Evolutionary conservation across 2,329 filamentous ascomycete genomes (phyloP), one percentile per base, ranked within the genome.

Genomic region (Hypoxylon sp.): DNA sequence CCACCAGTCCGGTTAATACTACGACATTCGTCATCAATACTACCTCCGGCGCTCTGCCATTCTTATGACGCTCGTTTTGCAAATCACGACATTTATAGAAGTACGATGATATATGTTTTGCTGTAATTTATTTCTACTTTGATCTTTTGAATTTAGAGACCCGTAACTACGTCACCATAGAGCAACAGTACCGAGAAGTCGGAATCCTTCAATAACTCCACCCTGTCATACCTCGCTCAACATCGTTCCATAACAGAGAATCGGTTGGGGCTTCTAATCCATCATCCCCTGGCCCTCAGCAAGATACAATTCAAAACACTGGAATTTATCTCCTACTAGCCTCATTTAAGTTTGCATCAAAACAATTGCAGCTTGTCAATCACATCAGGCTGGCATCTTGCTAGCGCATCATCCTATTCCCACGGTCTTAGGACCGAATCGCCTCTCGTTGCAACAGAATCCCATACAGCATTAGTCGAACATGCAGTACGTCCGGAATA

Each of bases 401-500:
- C 30, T 58, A 43, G 55, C 28, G 13, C 55, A 14, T 59, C 32
- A 32, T 56, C 61, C 60, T 57, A 11, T 60, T 49, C 46, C 17
- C 45, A 13, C 53, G 63, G 63, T 71, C 65, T 32, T 48, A 51
- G 63, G 69, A 65, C 64, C 62, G 48, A 60, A 50, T 41, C 53
- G 17, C 28, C 36, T n/a, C 38, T 34, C 9, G 4, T 23, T 41
- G 11, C 49, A 41, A 63, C 36, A 41, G 43, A 25, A 56, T 45
- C 23, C 46, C n/a, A 28, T 17, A 48, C 43, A 19, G 19, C 23
- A 14, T 34, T 38, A 28, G 10, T 21, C 6, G 32, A 84, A 80
- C 69, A 98, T 98, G 96, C 94, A 98, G 86, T 98, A 98, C 92
- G 94, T 98, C 74, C 89, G 96, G 74, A 97, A 94, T 77, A 89